Base-by-base conservation (phyloP, 306 rosid species). In the Dalbergia oliveri region DNA sequence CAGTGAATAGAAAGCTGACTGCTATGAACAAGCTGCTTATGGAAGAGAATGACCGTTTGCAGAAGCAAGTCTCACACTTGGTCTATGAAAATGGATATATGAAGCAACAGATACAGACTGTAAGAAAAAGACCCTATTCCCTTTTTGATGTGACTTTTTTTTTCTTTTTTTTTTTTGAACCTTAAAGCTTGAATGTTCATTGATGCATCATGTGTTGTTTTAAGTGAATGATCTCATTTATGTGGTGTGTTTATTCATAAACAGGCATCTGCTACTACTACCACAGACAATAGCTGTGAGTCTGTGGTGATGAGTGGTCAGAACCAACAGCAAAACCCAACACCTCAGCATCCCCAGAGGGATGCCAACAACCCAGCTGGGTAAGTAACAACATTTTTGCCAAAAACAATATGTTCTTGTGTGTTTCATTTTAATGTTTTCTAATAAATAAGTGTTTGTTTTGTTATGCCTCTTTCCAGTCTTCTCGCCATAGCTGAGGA, bases 291-390 rank as follows among this genome's bases (percentile, higher is more conserved):
- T 87, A 95, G 98, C 94, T 95, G 99, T 85, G 98, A 95, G 92
- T 95, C 99, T 88, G 99, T 95, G 92, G 99, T 95, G 87, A 86
- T 95, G 96, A 95, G 91, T 83, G 99, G 99, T 95, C 99, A 94
- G 86, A 87, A 88, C 57, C 97, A 91, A 89, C 97, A 95, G 95
- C 98, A 88, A 87, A 95, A 93, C 93, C 97, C 96, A 95, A 86
- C 92, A 19, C 87, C 95, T 88, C 97, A 90, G 97, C 99, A 89
- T 80, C 92, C 97, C 43, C 88, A 90, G 12, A 86, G 93, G 93
- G 99, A 95, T 86, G 97, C 89, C 10, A 95, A 87, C 88, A 92
- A 95, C 99, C 99, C 98, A 93, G 99, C 98, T 84, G 99, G 98
- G 99, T 95, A 12, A 78, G 82, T 77, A 4, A 11, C 66, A 57